A percentile compares a stretch with the other conserved stretches of the same genome.
Conservation (phyloP, 768 basidiomycete genomes). For the Pholiota microspora region DNA sequence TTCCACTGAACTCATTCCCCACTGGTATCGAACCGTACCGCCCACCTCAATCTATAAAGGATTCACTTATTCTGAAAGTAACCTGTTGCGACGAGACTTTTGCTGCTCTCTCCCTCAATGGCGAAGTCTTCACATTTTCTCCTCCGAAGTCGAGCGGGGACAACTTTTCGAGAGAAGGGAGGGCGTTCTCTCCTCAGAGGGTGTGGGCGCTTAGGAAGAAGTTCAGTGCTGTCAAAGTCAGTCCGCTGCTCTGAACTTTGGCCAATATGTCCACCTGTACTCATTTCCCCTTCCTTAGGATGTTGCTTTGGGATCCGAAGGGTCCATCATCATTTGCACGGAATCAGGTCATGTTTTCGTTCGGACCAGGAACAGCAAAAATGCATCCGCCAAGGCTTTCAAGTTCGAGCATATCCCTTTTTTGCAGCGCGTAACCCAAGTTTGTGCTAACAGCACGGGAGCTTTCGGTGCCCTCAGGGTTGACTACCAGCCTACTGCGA, state of each 20-base stretch:
- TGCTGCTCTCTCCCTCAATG: conserved; percentile 78
- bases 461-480: conserved; percentile 83
- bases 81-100: conserved; percentile 77
- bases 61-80: conserved; percentile 75
- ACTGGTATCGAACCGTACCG: conserved; percentile 75
- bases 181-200: conserved; percentile 73
- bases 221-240: conserved; percentile 77
- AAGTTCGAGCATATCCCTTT: conserved; percentile 81
- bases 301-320: conserved; percentile 85
- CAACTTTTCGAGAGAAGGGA: conserved; percentile 28
- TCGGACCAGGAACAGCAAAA: conserved; percentile 55
- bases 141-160: conserved; percentile 32
- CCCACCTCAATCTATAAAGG: conserved; percentile 72
- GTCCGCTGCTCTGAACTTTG: too few species aligned
- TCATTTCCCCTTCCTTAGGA: conserved; percentile 46
- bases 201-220: conserved; percentile 89
- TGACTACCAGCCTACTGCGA: conserved; percentile 59
- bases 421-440: conserved; percentile 81
- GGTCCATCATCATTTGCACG: conserved; percentile 88
- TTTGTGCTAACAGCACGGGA: conserved; percentile 84
- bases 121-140: conserved; percentile 89
- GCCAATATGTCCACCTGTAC: not conserved
- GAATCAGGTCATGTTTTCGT: conserved; percentile 93
- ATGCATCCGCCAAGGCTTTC: conserved; percentile 44
- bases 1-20: conserved; percentile 76